phyloP scores from a whole-genome alignment of 2,329 filamentous ascomycete species.

The Grosmannia serpens region DNA sequence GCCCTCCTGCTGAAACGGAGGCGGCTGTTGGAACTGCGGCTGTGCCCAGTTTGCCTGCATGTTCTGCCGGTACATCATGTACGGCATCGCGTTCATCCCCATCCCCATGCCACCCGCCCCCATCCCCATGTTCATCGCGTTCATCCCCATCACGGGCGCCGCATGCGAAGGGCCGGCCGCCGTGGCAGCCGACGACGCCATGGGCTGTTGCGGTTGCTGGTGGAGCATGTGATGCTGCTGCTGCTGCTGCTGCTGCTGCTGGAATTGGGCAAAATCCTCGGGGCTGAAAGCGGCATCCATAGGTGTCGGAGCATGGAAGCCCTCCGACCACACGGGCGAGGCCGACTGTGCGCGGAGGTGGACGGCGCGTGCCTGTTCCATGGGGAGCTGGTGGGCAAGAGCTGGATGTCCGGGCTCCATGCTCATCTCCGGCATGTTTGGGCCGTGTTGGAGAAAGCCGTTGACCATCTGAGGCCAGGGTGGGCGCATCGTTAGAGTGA shows the following conservation, averaged over 20 bases:
- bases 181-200: conserved; percentile 38
- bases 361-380: conserved; percentile 35
- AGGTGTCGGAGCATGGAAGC: conserved; percentile 46
- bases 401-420: conserved; percentile 37
- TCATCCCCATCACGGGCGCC: conserved; percentile 48
- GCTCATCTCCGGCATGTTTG: conserved; percentile 41
- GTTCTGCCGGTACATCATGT: conserved; percentile 35
- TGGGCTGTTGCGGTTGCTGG: conserved; percentile 4
- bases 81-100: conserved; percentile 28
- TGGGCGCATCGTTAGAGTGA: conserved; percentile 15
- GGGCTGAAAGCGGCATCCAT: conserved; percentile 66
- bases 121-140: conserved; percentile 27
- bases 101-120: conserved; percentile 22
- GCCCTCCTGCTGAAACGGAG: conserved; percentile 23
- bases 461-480: conserved; percentile 64
- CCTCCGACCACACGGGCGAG: conserved; percentile 42
- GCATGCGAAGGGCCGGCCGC: conserved; percentile 44
- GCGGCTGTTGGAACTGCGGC: conserved; percentile 18
- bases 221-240: conserved; percentile 20
- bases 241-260: conserved; percentile 52
- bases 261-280: conserved; percentile 80
- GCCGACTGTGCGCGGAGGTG: conserved; percentile 42
- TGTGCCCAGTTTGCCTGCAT: conserved; percentile 30
- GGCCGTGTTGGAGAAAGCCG: conserved; percentile 75
- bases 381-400: conserved; percentile 26